Evolutionary conservation across 257 asterid species (phyloP).

Genomic region (Rubia yunnanensis): DNA sequence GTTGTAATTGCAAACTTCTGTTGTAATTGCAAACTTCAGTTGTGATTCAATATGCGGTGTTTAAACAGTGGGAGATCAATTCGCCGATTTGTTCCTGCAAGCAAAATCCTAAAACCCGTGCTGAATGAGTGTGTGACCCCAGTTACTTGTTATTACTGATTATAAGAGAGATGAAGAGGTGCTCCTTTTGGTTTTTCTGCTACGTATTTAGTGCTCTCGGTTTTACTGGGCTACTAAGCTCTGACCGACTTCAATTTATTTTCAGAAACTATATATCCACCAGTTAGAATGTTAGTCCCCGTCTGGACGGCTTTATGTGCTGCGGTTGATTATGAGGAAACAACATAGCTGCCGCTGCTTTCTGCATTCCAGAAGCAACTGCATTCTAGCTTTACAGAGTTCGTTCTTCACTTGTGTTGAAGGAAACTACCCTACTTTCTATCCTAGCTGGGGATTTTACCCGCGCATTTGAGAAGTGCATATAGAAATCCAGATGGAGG

Average conservation of each 20-base stretch:
- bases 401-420: too few relatives aligned
- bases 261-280: slow-evolving; percentile 63
- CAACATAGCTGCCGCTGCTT: not conserved
- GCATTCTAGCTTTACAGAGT: too few relatives aligned
- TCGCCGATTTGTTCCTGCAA: slow-evolving; percentile 52
- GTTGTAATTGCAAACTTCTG: not conserved
- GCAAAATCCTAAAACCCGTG: slow-evolving; percentile 73
- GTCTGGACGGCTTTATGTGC: slow-evolving; percentile 79
- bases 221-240: not conserved
- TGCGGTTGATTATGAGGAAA: slow-evolving; percentile 27
- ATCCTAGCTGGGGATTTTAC: too few relatives aligned
- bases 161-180: slow-evolving; percentile 59
- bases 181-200: slow-evolving; percentile 40
- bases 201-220: not conserved
- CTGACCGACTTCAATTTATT: not conserved
- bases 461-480: too few relatives aligned
- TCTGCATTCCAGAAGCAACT: not conserved
- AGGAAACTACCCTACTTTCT: too few relatives aligned
- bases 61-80: slow-evolving; percentile 52
- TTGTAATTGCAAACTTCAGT: too few relatives aligned
- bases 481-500: too few relatives aligned
- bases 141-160: slow-evolving; percentile 86
- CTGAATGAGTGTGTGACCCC: slow-evolving; percentile 90
- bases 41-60: slow-evolving; percentile 8
- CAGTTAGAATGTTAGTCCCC: slow-evolving; percentile 64